Evolutionary conservation across 495 filamentous ascomycete species (phyloP), one percentile per base, ranked within the genome.

Genomic region (Hypoxylon perforatum): DNA sequence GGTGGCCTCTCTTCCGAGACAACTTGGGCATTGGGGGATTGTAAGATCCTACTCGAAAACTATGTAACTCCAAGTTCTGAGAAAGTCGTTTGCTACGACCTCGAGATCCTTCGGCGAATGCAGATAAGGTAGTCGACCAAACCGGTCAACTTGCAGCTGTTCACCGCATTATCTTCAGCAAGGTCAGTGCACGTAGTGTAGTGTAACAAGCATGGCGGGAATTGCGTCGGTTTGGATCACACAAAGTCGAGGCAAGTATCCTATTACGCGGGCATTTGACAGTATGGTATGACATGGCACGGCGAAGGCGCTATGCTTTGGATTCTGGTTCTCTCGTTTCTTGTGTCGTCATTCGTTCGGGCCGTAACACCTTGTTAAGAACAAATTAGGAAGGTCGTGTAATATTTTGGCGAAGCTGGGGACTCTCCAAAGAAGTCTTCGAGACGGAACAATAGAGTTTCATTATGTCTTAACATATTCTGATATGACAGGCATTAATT

Each of bases 371-470:
- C 51, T 48, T 45, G 45, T 25, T 7, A 25, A 36, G 30, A 44
- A 65, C 56, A 35, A 12, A 65, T 48, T 61, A 69, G 66, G 66
- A 69, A 69, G 66, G 66, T 69, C 56, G 41, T 52, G 28, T 46
- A 28, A 36, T 5, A 8, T 25, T 42, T 36, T 55, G 55, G 33
- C 23, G n/a, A 38, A 22, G 36, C 12, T 44, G n/a, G 30, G 25
- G 25, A 47, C 45, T 57, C 21, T 5, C 30, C 47, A 63, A 39
- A 46, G 8, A 38, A 54, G 7, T 47, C 39, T 21, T 57, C 35
- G 39, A 56, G 57, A 47, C 9, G 50, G 63, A 45, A 46, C 25
- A 52, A 47, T 21, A 41, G 39, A 56, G 45, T 61, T 56, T 49
- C 57, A 61, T 66, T 51, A 38, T 8, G 9, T 55, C 63, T 67